Percentiles rank a stretch among this genome's conserved stretches.
Conservation (phyloP, 139 green algal species). For the Ettlia oleoabundans region DNA sequence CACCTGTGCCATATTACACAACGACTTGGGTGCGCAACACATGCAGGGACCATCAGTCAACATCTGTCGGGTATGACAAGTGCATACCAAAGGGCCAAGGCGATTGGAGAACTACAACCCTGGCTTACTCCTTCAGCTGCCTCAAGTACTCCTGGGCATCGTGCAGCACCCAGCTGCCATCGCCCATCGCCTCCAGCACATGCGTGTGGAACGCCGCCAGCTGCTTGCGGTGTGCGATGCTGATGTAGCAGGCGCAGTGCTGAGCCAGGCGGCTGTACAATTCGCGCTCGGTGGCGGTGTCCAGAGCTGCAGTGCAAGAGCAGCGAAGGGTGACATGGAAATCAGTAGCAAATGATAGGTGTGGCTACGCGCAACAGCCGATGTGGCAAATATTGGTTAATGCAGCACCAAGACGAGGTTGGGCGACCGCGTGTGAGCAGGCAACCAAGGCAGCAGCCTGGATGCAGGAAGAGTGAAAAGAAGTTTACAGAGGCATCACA, state of each 20-base stretch:
- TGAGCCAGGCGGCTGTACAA: conserved; percentile 63
- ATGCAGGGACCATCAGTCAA: too few species aligned
- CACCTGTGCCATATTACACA: too few species aligned
- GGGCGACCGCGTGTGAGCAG: too few species aligned
- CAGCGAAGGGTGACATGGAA: not conserved
- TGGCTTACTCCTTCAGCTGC: not conserved
- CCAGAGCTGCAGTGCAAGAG: conserved; percentile 54
- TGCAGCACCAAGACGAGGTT: too few species aligned
- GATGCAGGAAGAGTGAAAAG: not conserved
- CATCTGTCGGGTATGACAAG: too few species aligned
- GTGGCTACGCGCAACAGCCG: too few species aligned
- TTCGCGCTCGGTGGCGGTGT: conserved; percentile 62
- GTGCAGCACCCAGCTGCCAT: conserved; percentile 29
- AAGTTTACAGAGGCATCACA: not conserved
- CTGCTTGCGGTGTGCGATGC: conserved; percentile 76
- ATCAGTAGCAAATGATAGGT: too few species aligned
- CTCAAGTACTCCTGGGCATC: not conserved
- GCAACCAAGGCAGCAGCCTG: not conserved
- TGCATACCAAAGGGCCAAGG: too few species aligned
- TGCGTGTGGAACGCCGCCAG: conserved; percentile 79
- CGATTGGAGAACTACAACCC: too few species aligned
- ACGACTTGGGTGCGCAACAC: too few species aligned
- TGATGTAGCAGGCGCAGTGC: conserved; percentile 66
- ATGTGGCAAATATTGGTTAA: too few species aligned
- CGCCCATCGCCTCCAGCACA: conserved; percentile 62